These are phyloP conservation scores for Scleromitrula shiraiana DNA, from an alignment of 2,329 filamentous ascomycete genomes.

Conservation along the genomic window DNA sequence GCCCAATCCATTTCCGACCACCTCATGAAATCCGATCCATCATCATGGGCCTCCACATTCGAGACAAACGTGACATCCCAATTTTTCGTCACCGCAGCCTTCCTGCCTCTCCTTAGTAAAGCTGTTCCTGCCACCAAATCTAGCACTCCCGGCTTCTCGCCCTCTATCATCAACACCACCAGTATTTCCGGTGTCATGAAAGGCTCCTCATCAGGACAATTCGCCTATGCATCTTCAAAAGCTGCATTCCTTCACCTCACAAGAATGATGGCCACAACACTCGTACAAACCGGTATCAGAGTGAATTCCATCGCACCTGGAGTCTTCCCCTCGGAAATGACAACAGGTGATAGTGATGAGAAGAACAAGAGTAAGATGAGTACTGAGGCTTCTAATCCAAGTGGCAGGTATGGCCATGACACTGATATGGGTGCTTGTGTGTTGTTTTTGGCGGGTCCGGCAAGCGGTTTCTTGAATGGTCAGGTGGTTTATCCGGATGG, in stretches of 20 bases:
- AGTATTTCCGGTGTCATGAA: constrained; percentile 18
- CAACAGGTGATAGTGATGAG: constrained; percentile 36
- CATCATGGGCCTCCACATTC: constrained; percentile 60
- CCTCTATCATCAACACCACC: constrained; percentile 15
- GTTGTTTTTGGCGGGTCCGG: constrained; percentile 40
- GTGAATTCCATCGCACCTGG: constrained; percentile 50
- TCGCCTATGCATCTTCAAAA: constrained; percentile 34
- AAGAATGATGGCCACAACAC: constrained; percentile 44
- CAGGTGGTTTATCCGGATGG: constrained; percentile 46
- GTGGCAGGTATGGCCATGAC: constrained; percentile 36
- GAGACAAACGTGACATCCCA: constrained; percentile 63
- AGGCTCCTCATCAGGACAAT: constrained; percentile 12
- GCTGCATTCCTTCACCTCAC: constrained; percentile 33
- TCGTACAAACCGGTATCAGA: constrained; percentile 42
- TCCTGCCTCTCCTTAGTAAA: constrained; percentile 44
- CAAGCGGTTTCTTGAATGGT: constrained; percentile 44
- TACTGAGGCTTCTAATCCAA: constrained; percentile 34
- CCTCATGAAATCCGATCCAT: constrained; percentile 40
- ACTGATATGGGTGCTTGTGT: constrained; percentile 44
- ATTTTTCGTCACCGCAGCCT: constrained; percentile 54
- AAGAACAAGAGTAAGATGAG: constrained; percentile 36
- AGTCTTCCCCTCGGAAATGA: constrained; percentile 39
- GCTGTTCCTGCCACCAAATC: constrained; percentile 35
- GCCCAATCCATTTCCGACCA: constrained; percentile 42
- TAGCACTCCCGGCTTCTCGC: constrained; percentile 24